Base-by-base conservation (phyloP, 2,329 filamentous ascomycete species). In the Ophiostoma tasmaniense region DNA sequence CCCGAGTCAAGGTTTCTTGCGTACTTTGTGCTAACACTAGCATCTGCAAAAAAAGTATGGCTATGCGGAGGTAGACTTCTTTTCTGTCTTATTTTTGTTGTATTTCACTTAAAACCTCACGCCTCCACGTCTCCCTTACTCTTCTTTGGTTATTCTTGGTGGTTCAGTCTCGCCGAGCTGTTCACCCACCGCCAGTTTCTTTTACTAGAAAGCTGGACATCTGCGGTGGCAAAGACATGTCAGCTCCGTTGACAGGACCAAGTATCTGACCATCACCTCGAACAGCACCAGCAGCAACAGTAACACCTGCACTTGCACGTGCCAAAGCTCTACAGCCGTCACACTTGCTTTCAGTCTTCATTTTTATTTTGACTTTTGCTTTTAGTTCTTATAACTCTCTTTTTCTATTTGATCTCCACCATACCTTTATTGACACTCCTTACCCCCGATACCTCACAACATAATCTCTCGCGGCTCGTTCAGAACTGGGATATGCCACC, bases 401-500 rank as follows among this genome's bases (percentile, higher is more conserved):
- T 59, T 59, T 11, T 28, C 25, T 28, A 30, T 25, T 20, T 59
- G 22, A 5, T 30, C 42, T 61, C 55, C 20, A 3, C 22, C 22
- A 28, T 61, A 28, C 22, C 25, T 61, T 22, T 33, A 55, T 61
- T 61, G 55, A 5, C 55, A 2, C 25, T 30, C 55, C 55, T 33
- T 28, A 55, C 50, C 11, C 22, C 25, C 28, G 33, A 66, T 37
- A 52, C 42, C n/a, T 45, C 17, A 5, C 55, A 30, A 5, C 22
- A 30, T 30, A 61, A 30, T 25, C 42, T 30, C 55, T 55, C 22
- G 22, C n/a, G 50, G 50, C 50, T 55, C n/a, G 50, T 13, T 55
- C 50, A 55, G 50, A 67, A 17, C 62, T 66, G 55, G 25, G 55
- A 61, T 61, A 30, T 61, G 55, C 25, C 55, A 61, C 22, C 25